Base-by-base conservation (phyloP, 257 asterid genomes). In the Forsythia viridissima region DNA sequence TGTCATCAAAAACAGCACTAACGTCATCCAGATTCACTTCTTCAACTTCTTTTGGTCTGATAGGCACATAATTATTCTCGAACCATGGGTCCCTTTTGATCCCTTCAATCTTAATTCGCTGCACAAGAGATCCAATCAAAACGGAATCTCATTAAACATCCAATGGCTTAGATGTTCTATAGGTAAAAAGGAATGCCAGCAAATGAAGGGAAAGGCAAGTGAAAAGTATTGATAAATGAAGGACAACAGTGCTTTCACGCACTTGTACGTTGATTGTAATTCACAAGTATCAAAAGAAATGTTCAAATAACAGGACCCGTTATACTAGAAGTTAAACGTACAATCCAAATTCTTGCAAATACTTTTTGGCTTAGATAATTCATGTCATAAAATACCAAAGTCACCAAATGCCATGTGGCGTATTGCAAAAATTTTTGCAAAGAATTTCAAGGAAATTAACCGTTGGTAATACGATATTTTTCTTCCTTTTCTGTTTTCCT, bases 21-120 rank as follows among this genome's bases (percentile, higher is more conserved):
- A 95, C 88, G 74, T 93, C 97, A 83, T 92, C 99, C 90, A 95
- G 84, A 85, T 88, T 91, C 87, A 92, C 98, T 82, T 74, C 87
- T 88, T 89, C 94, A 78, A 92, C 97, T 80, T 88, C 91, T 77
- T 81, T 88, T 67, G 91, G 91, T 76, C 84, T 85, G 71, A 91
- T 88, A 78, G 99, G 85, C 78, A 77, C 72, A 77, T 93, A 95
- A 82, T 82, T 86, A 81, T 83, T 90, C 85, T 57, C 86, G 87
- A 95, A 95, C 98, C 99, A 95, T 9, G 90, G 89, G 66, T 95
- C 96, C 71, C 75, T 88, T 85, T 75, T 91, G 55, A 95, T 91
- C 73, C 96, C 97, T 43, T 84, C 90, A 76, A 93, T 90, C 77
- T 83, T 94, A 77, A 93, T 89, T 73, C 98, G 88, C 99, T 95